A percentile compares a stretch with the other conserved stretches of the same genome.
Evolutionary conservation across 768 basidiomycete species (phyloP).

Genomic region (Lactarius psammicola): DNA sequence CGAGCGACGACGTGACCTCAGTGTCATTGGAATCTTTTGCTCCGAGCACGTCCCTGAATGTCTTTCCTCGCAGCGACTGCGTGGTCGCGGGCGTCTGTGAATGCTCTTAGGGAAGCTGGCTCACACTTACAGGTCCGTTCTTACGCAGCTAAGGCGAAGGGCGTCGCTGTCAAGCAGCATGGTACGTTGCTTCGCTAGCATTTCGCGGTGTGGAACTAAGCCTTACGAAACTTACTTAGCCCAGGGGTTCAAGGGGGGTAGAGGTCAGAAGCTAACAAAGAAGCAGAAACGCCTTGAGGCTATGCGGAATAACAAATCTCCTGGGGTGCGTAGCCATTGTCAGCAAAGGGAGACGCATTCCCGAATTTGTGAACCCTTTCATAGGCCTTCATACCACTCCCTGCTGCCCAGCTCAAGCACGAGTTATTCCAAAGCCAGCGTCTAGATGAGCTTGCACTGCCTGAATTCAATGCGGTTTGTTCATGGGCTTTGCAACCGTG

Average conservation of each 20-base stretch:
- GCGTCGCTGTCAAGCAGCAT: constrained; percentile 15
- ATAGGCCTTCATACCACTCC: constrained; percentile 47
- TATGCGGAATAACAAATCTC: constrained; percentile 16
- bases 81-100: constrained; percentile 1
- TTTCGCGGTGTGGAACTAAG: neutral
- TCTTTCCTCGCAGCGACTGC: constrained; percentile 11
- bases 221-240: constrained; percentile 4
- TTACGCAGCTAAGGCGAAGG: constrained; percentile 23
- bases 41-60: constrained; percentile 3
- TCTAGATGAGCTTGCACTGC: constrained; percentile 40
- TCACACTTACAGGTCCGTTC: constrained; percentile 2
- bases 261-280: constrained; percentile 10
- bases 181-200: constrained; percentile 8
- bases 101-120: neutral
- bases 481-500: neutral
- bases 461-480: constrained; percentile 46
- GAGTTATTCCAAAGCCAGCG: constrained; percentile 43
- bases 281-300: constrained; percentile 12
- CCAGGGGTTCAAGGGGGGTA: constrained; percentile 25
- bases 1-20: neutral
- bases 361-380: neutral
- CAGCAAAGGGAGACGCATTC: neutral
- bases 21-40: neutral
- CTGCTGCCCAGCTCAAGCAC: constrained; percentile 40
- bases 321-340: constrained; percentile 21